Conservation (phyloP, 1,284 basidiomycete genomes). For the Trichosporon faecale region DNA sequence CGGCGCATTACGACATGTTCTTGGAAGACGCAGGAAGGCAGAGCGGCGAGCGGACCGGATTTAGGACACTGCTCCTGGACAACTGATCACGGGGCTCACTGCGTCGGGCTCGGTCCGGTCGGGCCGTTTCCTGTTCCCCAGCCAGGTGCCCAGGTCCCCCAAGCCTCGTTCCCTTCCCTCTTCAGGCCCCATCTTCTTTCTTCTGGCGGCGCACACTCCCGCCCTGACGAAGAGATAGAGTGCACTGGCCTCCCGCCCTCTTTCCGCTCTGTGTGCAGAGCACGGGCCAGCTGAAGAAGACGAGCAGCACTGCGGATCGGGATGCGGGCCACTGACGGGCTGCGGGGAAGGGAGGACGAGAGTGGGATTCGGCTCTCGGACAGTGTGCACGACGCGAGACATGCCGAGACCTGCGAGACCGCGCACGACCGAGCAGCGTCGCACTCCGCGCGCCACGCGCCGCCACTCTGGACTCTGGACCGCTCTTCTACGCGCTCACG, state of each 20-base stretch:
- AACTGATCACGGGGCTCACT: not conserved
- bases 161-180: not conserved
- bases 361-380: not conserved
- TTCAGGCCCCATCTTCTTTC: not conserved
- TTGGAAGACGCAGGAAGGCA: not conserved
- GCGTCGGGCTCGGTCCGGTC: not conserved
- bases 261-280: not conserved
- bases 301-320: not conserved
- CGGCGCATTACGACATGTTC: not conserved
- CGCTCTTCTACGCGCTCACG: not conserved
- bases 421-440: not conserved
- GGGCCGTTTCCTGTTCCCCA: not conserved
- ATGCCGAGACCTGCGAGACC: no score
- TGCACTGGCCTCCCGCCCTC: not conserved
- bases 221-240: not conserved
- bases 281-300: not conserved
- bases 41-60: not conserved
- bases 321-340: no score
- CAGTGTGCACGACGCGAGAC: not conserved
- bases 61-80: not conserved
- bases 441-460: not conserved
- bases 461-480: not conserved
- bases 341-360: not conserved
- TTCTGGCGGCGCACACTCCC: not conserved
- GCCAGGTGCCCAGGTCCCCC: not conserved